These are phyloP conservation scores for Populus trichocarpa DNA, from an alignment of 441 rosid species.

Conservation along the genomic window DNA sequence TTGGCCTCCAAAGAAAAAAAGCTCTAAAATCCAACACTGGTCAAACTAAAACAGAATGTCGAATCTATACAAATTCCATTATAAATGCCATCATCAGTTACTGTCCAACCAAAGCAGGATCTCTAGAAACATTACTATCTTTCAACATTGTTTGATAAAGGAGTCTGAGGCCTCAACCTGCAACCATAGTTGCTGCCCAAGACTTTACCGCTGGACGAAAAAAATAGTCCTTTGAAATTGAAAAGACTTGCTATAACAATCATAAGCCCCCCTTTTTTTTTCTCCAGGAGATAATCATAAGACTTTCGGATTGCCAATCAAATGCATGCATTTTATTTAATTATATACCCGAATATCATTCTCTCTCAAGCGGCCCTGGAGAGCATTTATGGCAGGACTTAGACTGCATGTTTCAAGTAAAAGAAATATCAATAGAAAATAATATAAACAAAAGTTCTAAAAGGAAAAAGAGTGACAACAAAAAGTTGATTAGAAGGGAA, in stretches of 20 bases:
- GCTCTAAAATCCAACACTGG: no score
- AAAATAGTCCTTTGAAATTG: background rate
- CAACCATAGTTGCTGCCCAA: background rate
- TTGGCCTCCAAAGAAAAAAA: no score
- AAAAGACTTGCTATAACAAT: background rate
- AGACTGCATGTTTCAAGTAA: conserved; percentile 47
- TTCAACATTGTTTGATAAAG: background rate
- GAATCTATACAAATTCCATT: background rate
- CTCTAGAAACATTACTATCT: background rate
- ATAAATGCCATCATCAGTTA: background rate
- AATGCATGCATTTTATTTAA: conserved; percentile 1
- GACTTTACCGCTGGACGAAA: background rate
- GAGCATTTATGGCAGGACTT: conserved; percentile 86
- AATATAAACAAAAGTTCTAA: conserved; percentile 1
- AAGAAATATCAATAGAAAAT: conserved; percentile 10
- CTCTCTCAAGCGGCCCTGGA: conserved; percentile 81
- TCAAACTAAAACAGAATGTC: background rate
- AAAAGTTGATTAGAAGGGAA: background rate
- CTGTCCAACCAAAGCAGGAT: background rate
- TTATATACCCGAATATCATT: conserved; percentile 75
- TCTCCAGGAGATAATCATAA: background rate
- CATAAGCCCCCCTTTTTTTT: no score
- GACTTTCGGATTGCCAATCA: background rate
- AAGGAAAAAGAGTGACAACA: conserved; percentile 7
- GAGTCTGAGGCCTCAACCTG: background rate